phyloP scores from a whole-genome alignment of 2,329 filamentous ascomycete species.

The Hypoxylon sp. region DNA sequence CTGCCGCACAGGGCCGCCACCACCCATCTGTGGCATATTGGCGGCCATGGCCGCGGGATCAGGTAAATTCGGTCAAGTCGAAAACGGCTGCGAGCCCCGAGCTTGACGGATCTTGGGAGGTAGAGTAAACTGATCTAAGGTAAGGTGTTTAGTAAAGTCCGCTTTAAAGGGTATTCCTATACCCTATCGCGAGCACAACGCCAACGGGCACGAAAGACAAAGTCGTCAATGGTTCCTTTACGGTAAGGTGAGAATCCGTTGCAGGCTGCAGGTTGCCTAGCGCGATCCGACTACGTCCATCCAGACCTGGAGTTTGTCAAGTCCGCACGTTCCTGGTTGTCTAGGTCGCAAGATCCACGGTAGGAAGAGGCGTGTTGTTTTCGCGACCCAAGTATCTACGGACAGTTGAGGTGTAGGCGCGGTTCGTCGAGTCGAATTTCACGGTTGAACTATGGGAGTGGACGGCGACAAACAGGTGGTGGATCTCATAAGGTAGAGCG shows the following conservation, averaged over 20 bases:
- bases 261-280: conserved; percentile 37
- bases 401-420: background rate
- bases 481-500: conserved; percentile 6
- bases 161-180: conserved; percentile 8
- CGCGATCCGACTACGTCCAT: conserved; percentile 42
- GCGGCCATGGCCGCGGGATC: conserved; percentile 69
- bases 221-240: conserved; percentile 9
- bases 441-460: background rate
- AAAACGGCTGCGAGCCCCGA: conserved; percentile 4
- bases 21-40: conserved; percentile 71
- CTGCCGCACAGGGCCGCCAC: conserved; percentile 62
- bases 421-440: background rate
- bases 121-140: background rate
- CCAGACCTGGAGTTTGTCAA: conserved; percentile 15
- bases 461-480: background rate
- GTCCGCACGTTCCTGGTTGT: conserved; percentile 9
- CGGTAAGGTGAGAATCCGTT: conserved; percentile 34
- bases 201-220: background rate
- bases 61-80: conserved; percentile 39
- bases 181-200: conserved; percentile 6
- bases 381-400: conserved; percentile 2
- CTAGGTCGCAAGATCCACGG: background rate
- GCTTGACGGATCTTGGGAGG: conserved; percentile 1
- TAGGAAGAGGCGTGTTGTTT: background rate
- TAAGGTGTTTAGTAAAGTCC: conserved; percentile 5